A percentile compares a stretch with the other conserved stretches of the same genome.
Evolutionary conservation across 345 rosid genomes (phyloP).

Genomic region (Diplotaxis tenuifolia): DNA sequence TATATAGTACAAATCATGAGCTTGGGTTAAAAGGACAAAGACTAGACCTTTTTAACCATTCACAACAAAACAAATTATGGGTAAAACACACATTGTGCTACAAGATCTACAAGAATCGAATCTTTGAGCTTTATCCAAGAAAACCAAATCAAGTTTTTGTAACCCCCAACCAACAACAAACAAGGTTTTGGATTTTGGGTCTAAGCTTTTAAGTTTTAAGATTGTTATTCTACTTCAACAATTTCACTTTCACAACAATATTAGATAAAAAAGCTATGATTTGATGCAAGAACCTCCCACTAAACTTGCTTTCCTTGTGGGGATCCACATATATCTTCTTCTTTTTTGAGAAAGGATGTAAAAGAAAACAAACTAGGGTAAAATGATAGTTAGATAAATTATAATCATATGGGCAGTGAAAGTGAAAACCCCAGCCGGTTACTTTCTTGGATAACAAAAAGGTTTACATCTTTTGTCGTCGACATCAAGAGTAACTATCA

Average conservation of each 20-base stretch:
- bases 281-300: conserved; percentile 41
- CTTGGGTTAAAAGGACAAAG: conserved; percentile 24
- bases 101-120: conserved; percentile 27
- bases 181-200: conserved; percentile 8
- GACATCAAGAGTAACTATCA: conserved; percentile 30
- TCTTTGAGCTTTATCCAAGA: conserved; percentile 9
- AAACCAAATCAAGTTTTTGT: conserved; percentile 18
- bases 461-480: conserved; percentile 28
- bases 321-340: conserved; percentile 23
- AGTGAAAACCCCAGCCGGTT: conserved; percentile 20
- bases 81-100: conserved; percentile 14
- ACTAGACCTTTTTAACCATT: conserved; percentile 26
- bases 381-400: conserved; percentile 19
- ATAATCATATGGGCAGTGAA: conserved; percentile 23
- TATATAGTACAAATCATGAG: conserved; percentile 33
- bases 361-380: background rate
- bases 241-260: conserved; percentile 12
- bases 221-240: conserved; percentile 21
- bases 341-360: conserved; percentile 9
- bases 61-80: conserved; percentile 35
- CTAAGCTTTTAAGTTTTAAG: conserved; percentile 14
- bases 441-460: conserved; percentile 25
- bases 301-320: conserved; percentile 26
- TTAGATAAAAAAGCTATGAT: conserved; percentile 28
- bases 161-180: background rate